Base-by-base conservation (phyloP, 805 yeast species). In the Pichia pseudocactophila region DNA sequence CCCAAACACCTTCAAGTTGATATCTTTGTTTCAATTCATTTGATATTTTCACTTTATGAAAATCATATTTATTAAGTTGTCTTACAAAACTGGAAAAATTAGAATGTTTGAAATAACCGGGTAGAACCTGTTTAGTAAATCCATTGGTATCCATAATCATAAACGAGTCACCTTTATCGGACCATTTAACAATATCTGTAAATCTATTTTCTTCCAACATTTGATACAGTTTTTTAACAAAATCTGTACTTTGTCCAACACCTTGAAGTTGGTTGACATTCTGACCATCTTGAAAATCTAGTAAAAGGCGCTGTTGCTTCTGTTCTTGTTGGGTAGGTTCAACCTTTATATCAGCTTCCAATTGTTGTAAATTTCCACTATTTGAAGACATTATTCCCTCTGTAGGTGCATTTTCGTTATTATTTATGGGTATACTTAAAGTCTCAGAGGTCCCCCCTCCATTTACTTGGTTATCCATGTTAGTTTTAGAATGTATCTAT, bases 81-180 rank as follows among this genome's bases (percentile, higher is more conserved):
- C 98, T 75, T 17, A 90, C 97, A 66, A 90, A 90, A 52, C 89
- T 78, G 30, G 97, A 90, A 65, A 90, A 92, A 65, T 92, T 92
- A 44, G 87, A 77, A 63, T 92, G 98, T 56, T 89, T 90, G 69
- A 92, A 92, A 63, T 90, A 96, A 40, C 80, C 76, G 13, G 97
- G 97, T 39, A 92, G 71, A 12, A 92, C 83, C 40, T 81, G 82
- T 50, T 82, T 82, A 30, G 97, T 86, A 63, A 89, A 89, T 52
- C 83, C 94, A 57, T 83, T 86, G 12, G 95, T 86, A 63, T 92
- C 95, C 28, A 84, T 58, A 30, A 92, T 95, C 34, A 90, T 84
- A 61, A 92, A 92, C 34, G 86, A 76, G 55, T 85, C 89, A 3
- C 96, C 96, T n/a, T 57, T 59, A 25, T 72, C 75, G 2, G 95